Percentiles rank a stretch among this genome's conserved stretches.
Conservation (phyloP, 2,329 filamentous ascomycete species). For the Coniochaeta sp. region DNA sequence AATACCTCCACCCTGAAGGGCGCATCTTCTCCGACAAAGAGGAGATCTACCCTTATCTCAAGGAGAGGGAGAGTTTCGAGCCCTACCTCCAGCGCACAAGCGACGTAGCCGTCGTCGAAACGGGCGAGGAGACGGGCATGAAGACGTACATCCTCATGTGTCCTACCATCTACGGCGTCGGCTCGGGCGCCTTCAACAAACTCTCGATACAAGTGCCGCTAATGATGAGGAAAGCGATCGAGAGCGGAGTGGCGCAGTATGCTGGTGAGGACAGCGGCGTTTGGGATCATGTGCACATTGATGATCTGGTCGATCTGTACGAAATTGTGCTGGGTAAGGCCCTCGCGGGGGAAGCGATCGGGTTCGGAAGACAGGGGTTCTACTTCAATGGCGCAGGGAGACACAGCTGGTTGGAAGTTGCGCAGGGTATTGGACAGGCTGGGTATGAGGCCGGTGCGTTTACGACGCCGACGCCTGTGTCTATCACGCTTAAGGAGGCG, state of each 20-base stretch:
- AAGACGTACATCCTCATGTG: constrained; percentile 38
- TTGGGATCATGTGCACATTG: constrained; percentile 38
- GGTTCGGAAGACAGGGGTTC: constrained; percentile 28
- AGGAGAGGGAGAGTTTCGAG: constrained; percentile 25
- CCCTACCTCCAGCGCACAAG: constrained; percentile 35
- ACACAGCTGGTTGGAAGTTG: constrained; percentile 31
- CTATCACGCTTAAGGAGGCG: constrained; percentile 21
- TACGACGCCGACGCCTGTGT: constrained; percentile 17
- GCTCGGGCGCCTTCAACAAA: constrained; percentile 33
- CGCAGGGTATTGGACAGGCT: constrained; percentile 25
- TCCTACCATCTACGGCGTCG: constrained; percentile 38
- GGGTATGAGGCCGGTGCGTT: constrained; percentile 23
- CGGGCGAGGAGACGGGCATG: constrained; percentile 29
- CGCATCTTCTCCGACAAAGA: constrained; percentile 34
- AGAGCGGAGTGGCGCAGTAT: constrained; percentile 20
- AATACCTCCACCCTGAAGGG: constrained; percentile 17
- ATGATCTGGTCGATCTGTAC: constrained; percentile 34
- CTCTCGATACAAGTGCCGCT: constrained; percentile 29
- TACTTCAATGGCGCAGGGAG: constrained; percentile 33
- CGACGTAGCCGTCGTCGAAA: constrained; percentile 34
- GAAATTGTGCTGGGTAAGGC: constrained; percentile 26
- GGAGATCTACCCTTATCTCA: constrained; percentile 34
- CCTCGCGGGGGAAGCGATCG: constrained; percentile 23
- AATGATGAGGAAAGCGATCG: constrained; percentile 7
- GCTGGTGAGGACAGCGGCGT: constrained; percentile 27